Base-by-base conservation (phyloP, 2,329 filamentous ascomycete genomes). In the Cadophora malorum region DNA sequence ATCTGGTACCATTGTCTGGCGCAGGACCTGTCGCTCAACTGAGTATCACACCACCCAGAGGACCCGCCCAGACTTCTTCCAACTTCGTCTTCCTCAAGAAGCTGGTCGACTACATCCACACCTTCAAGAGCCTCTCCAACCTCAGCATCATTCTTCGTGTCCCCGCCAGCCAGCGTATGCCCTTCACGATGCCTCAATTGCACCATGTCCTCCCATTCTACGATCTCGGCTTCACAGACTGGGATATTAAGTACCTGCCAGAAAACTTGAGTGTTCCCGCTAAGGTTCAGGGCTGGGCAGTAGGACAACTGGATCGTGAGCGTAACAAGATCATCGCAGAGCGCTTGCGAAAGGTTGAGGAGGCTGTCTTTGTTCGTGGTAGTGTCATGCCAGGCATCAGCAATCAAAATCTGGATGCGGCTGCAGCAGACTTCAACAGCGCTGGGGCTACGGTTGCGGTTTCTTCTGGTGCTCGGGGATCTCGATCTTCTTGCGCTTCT, bases 201-300 rank as follows among this genome's bases (percentile, higher is more conserved):
- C 67, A 68, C 45, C 62, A 72, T 10, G 61, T 72, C n/a, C 60
- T 76, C 4, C 74, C 74, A 0, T 76, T 75, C 64, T 76, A 74
- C 50, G 74, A 75, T 14, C 63, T 75, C 0, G 53, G 52, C 5
- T 75, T 74, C 60, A 68, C 58, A 16, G 53, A 69, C 3, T 76
- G 74, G 74, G 52, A 64, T 1, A 52, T 75, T 8, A 70, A 65
- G 35, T 75, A 69, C 65, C 67, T 69, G 21, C 66, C 66, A 1
- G 58, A 58, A 4, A 72, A 67, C 23, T 68, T 72, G 67, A 69
- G 50, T 3, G 23, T 56, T 5, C 62, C 56, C 1, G 16, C 65
- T n/a, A 53, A 47, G 47, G 56, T 67, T 6, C 25, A 64, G 25
- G 65, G 62, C 4, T 69, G 62, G 62, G 47, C 56, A 38, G 19